A percentile compares a stretch with the other conserved stretches of the same genome.
Evolutionary conservation across 1,284 basidiomycete species (phyloP).

Genomic region (Neonothopanus nambi): DNA sequence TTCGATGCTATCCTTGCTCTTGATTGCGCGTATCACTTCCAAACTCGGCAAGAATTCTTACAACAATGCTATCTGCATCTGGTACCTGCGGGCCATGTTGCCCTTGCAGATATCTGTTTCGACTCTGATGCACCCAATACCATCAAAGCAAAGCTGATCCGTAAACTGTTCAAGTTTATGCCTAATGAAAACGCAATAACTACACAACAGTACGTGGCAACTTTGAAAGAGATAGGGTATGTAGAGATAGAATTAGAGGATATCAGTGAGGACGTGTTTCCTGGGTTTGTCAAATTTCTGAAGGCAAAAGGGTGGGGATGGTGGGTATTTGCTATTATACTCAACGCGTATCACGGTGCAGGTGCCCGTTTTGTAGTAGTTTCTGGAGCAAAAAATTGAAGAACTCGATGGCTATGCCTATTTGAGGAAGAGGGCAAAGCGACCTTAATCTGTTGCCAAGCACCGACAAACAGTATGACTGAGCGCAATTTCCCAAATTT

Average conservation of each 20-base stretch:
- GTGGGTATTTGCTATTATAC: constrained; percentile 42
- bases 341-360: constrained; percentile 39
- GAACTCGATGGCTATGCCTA: no score
- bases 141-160: constrained; percentile 25
- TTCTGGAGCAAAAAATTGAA: neutral
- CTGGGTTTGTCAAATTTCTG: constrained; percentile 55
- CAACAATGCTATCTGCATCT: constrained; percentile 48
- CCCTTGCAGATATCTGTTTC: constrained; percentile 67
- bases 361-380: constrained; percentile 62
- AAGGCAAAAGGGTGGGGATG: constrained; percentile 41
- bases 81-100: constrained; percentile 51
- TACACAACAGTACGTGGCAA: constrained; percentile 43
- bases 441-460: neutral
- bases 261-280: constrained; percentile 61
- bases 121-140: constrained; percentile 27
- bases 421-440: no score
- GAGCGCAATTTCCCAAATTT: neutral
- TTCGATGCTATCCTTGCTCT: constrained; percentile 57
- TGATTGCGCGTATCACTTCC: constrained; percentile 75
- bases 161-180: constrained; percentile 43
- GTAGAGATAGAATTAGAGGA: constrained; percentile 57
- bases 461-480: neutral
- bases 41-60: constrained; percentile 51
- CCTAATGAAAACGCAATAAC: constrained; percentile 55
- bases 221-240: constrained; percentile 55